phyloP scores from a whole-genome alignment of 1,284 basidiomycete genomes.

The Heliocybe sulcata region DNA sequence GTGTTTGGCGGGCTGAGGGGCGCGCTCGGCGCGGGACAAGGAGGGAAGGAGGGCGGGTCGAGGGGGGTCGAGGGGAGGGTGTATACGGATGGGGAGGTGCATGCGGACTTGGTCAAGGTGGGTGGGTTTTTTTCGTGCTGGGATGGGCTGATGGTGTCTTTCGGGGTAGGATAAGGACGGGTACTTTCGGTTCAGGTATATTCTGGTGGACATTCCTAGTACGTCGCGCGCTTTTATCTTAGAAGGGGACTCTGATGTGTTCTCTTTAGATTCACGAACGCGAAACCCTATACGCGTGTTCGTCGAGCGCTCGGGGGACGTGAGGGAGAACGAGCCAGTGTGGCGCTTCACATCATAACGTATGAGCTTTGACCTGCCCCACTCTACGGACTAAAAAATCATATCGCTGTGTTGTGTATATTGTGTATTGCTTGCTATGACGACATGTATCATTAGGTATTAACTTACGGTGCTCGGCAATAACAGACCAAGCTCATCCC shows the following conservation, averaged over 20 bases:
- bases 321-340: constrained; percentile 64
- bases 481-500: background rate
- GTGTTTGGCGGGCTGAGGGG: constrained; percentile 59
- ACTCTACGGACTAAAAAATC: background rate
- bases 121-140: constrained; percentile 16
- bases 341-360: constrained; percentile 45
- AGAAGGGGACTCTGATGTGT: background rate
- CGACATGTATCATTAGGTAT: background rate
- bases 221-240: constrained; percentile 20
- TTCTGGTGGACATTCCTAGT: constrained; percentile 77
- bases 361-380: no score
- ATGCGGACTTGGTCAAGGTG: constrained; percentile 70
- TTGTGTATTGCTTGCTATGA: background rate
- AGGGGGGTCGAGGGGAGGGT: constrained; percentile 29
- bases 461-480: background rate
- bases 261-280: constrained; percentile 47
- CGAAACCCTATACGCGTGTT: constrained; percentile 62
- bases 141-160: constrained; percentile 8
- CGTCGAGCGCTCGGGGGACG: constrained; percentile 57
- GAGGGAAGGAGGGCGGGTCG: constrained; percentile 20
- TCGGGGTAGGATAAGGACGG: constrained; percentile 58
- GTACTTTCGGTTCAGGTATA: constrained; percentile 70
- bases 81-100: constrained; percentile 74
- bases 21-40: constrained; percentile 19
- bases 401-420: background rate